Percentiles rank a stretch among this genome's conserved stretches.
phyloP scores from a whole-genome alignment of 371 early-diverging fungal genomes.

The Actinomortierella wolfii region DNA sequence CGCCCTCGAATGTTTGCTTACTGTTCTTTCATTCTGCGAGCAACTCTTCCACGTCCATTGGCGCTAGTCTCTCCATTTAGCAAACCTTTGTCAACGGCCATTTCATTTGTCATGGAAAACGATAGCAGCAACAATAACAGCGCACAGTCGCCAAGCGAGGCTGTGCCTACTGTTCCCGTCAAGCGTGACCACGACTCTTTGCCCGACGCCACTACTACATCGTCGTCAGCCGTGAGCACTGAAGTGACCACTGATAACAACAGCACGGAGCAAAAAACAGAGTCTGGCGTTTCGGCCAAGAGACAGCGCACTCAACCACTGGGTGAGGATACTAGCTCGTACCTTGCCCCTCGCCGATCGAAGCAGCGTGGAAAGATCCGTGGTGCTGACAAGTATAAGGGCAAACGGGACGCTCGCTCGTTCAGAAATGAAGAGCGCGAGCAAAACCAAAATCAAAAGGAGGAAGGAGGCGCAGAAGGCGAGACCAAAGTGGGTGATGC shows the following conservation, averaged over 20 bases:
- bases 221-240: too few relatives aligned
- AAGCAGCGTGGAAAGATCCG: constrained; percentile 42
- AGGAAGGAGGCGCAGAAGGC: too few relatives aligned
- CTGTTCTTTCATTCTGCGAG: too few relatives aligned
- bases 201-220: background rate
- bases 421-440: too few relatives aligned
- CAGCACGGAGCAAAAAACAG: background rate
- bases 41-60: too few relatives aligned
- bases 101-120: background rate
- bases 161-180: background rate
- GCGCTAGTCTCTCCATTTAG: too few relatives aligned
- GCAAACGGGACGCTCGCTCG: constrained; percentile 17
- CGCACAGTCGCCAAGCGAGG: background rate
- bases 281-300: constrained; percentile 26
- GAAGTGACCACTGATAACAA: constrained; percentile 1
- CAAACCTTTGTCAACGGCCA: too few relatives aligned
- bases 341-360: constrained; percentile 26
- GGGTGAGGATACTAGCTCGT: constrained; percentile 32
- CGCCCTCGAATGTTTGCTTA: too few relatives aligned
- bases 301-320: constrained; percentile 14
- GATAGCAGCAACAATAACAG: background rate
- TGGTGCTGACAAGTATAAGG: constrained; percentile 44
- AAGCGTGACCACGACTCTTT: background rate
- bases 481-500: background rate
- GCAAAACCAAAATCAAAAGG: too few relatives aligned